Conservation (phyloP, 345 rosid genomes). For the Salix viminalis region DNA sequence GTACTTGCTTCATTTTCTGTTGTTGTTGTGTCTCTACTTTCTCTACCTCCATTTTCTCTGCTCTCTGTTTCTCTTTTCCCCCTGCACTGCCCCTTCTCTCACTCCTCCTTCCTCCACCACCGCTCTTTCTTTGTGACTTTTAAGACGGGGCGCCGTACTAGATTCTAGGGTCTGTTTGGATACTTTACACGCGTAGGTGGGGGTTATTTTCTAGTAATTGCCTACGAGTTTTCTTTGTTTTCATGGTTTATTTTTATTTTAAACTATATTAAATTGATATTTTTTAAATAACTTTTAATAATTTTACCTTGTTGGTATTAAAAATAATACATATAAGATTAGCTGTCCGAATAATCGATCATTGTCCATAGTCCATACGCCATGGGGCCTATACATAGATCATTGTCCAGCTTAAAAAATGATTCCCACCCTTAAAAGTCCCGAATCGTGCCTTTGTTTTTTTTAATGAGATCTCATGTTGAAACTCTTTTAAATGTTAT, state of each 20-base stretch:
- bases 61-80: not conserved
- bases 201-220: too few relatives aligned
- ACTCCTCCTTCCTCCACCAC: not conserved
- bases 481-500: too few relatives aligned
- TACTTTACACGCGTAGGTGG: not conserved
- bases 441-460: not conserved
- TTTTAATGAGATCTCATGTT: too few relatives aligned
- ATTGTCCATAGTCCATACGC: not conserved
- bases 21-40: not conserved
- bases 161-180: not conserved
- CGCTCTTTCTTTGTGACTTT: not conserved
- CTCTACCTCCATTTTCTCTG: not conserved
- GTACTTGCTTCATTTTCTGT: slow-evolving; percentile 61
- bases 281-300: too few relatives aligned
- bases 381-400: not conserved
- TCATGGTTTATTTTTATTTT: not conserved
- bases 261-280: not conserved
- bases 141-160: not conserved
- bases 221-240: too few relatives aligned
- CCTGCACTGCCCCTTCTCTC: not conserved
- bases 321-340: not conserved
- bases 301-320: too few relatives aligned
- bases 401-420: not conserved
- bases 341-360: not conserved
- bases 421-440: not conserved